phyloP scores from a whole-genome alignment of 2,329 filamentous ascomycete species.

The Fusarium coffeatum region DNA sequence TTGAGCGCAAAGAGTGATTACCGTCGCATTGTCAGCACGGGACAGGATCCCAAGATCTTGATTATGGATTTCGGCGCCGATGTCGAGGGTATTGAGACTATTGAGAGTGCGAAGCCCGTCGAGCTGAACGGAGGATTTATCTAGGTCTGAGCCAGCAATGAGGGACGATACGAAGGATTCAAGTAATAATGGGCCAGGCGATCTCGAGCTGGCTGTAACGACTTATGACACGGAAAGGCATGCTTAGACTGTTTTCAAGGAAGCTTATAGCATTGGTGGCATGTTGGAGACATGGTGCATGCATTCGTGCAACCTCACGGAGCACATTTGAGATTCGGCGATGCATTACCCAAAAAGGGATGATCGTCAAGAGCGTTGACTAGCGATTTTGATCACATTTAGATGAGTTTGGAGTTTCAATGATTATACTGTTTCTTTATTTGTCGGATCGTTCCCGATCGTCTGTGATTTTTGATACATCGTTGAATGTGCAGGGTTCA shows the following conservation, averaged over 20 bases:
- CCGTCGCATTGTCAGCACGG: conserved; percentile 91
- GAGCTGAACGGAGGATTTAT: conserved; percentile 44
- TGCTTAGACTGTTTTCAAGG: conserved; percentile 34
- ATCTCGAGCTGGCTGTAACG: conserved; percentile 31
- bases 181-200: conserved; percentile 19
- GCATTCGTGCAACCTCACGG: conserved; percentile 38
- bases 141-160: conserved; percentile 18
- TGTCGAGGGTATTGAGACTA: conserved; percentile 67
- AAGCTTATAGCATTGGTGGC: conserved; percentile 29
- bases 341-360: conserved; percentile 10
- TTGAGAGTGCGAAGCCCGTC: conserved; percentile 59
- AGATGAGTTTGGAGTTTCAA: conserved; percentile 32
- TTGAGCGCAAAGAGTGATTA: conserved; percentile 96
- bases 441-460: conserved; percentile 1
- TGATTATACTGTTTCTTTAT: background rate
- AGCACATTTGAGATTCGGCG: conserved; percentile 35
- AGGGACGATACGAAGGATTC: background rate
- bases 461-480: background rate
- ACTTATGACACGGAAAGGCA: conserved; percentile 40
- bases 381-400: conserved; percentile 38
- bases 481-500: conserved; percentile 13
- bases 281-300: conserved; percentile 39
- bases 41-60: conserved; percentile 91
- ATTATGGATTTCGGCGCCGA: conserved; percentile 89
- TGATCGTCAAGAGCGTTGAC: conserved; percentile 27